These are phyloP conservation scores for Scortechinia acanthostroma DNA, from an alignment of 2,329 filamentous ascomycete genomes.

Conservation along the genomic window DNA sequence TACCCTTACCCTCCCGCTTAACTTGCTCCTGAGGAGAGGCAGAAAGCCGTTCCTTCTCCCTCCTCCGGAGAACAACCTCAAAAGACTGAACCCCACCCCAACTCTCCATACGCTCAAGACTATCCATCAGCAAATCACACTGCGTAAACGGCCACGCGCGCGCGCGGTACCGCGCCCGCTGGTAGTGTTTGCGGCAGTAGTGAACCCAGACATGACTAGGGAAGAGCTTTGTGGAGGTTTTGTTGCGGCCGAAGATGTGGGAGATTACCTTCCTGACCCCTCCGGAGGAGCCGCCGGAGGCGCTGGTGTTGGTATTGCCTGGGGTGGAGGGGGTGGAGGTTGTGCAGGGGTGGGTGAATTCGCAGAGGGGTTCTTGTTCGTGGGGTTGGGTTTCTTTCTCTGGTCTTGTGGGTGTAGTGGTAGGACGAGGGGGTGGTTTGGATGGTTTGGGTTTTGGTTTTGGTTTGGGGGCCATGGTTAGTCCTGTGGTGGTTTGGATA, in stretches of 20 bases:
- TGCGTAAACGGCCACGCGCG: conserved; percentile 23
- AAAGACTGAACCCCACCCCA: conserved; percentile 23
- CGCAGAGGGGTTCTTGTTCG: background rate
- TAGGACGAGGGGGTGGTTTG: no score
- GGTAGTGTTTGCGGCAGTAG: conserved; percentile 40
- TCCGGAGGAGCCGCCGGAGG: conserved; percentile 7
- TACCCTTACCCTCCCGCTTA: background rate
- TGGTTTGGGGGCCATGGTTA: no score
- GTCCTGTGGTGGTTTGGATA: no score
- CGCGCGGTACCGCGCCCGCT: conserved; percentile 28
- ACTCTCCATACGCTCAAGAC: conserved; percentile 20
- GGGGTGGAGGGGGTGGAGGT: background rate
- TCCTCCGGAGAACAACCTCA: conserved; percentile 15
- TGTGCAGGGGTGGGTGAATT: background rate
- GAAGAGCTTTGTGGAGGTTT: conserved; percentile 30
- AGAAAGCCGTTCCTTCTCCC: conserved; percentile 8
- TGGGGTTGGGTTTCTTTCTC: no score
- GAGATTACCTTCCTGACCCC: conserved; percentile 34
- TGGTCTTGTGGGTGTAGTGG: no score
- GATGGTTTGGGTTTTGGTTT: no score
- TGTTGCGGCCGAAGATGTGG: conserved; percentile 41
- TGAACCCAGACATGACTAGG: conserved; percentile 29
- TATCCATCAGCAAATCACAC: conserved; percentile 22
- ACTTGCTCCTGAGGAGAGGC: no score
- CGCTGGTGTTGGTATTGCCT: background rate